These are phyloP conservation scores for Yarrowia osloensis DNA, from an alignment of 805 yeast species.

Conservation along the genomic window DNA sequence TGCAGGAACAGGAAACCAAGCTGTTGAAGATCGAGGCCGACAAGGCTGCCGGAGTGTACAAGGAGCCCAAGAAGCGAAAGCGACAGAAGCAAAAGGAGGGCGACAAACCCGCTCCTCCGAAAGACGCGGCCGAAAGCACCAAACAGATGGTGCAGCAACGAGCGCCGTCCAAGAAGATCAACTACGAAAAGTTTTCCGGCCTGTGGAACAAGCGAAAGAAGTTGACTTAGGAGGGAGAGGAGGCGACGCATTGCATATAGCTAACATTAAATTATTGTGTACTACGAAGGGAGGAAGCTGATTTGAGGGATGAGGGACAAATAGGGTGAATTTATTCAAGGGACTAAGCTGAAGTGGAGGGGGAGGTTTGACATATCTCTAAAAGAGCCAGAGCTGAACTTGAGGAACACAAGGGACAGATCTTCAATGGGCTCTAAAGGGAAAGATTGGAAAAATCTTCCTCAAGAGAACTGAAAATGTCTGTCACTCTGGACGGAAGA, in stretches of 20 bases:
- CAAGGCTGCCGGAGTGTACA: slow-evolving; percentile 71
- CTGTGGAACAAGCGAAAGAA: slow-evolving; percentile 38
- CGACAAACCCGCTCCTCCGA: slow-evolving; percentile 34
- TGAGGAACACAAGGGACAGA: no score
- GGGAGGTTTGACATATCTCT: no score
- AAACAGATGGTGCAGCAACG: slow-evolving; percentile 73
- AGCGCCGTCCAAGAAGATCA: slow-evolving; percentile 82
- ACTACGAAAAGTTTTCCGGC: slow-evolving; percentile 72
- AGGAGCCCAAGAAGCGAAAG: slow-evolving; percentile 49
- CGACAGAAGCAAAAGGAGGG: slow-evolving; percentile 40
- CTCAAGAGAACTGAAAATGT: no score
- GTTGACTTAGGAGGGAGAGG: neutral
- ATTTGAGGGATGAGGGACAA: no score
- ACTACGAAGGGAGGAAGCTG: no score
- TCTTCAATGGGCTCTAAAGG: no score
- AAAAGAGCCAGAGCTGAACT: no score
- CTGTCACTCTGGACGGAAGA: no score
- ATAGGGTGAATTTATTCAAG: no score
- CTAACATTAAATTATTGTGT: slow-evolving; percentile 29
- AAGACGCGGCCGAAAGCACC: slow-evolving; percentile 73
- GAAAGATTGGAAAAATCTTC: no score
- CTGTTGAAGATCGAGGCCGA: slow-evolving; percentile 85
- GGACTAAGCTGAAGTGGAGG: no score
- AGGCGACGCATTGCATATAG: neutral
- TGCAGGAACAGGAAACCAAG: slow-evolving; percentile 82